Evolutionary conservation across 441 rosid genomes (phyloP), one percentile per base, ranked within the genome.

Genomic region (Gossypium davidsonii): DNA sequence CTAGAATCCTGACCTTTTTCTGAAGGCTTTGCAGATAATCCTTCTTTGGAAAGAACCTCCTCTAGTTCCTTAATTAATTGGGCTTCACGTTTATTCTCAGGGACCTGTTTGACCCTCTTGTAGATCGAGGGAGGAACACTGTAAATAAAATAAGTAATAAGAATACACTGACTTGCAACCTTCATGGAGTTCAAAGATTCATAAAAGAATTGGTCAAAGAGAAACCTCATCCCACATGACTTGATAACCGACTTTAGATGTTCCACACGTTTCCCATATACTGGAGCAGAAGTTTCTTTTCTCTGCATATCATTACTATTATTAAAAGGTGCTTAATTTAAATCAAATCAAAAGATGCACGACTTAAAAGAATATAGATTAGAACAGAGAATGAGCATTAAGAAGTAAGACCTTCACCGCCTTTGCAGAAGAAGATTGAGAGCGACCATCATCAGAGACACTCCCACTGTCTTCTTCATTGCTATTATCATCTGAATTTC

Each of bases 31-130:
- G 91, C 80, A 28, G 98, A 92, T 85, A 92, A 79, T 44, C 94
- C 95, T 87, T 94, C 97, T 83, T 74, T 94, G 49, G 97, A 83
- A 77, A 94, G 97, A 49, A 94, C 88, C 70, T 83, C 89, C 81
- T 87, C 88, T 8, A 92, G 87, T 78, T 91, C 97, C 84, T 87
- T 91, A 68, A 92, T 79, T 66, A 92, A 83, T 72, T 78, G 81
- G 61, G 89, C 83, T 81, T 92, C 97, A 0, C 92, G 95, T 72
- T 89, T 87, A 74, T 83, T 84, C 84, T 92, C 97, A 65, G 91
- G 85, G 18, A 80, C 94, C 83, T 89, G 97, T 85, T 92, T 92
- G 67, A 86, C 97, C 79, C 89, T 94, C 86, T 83, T 87, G 82
- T 94, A 92, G 75, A 92, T 62, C 7, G 83, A 78, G 28, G 98